phyloP scores from a whole-genome alignment of 208 protist genomes.

The Crithidia mellificae region DNA sequence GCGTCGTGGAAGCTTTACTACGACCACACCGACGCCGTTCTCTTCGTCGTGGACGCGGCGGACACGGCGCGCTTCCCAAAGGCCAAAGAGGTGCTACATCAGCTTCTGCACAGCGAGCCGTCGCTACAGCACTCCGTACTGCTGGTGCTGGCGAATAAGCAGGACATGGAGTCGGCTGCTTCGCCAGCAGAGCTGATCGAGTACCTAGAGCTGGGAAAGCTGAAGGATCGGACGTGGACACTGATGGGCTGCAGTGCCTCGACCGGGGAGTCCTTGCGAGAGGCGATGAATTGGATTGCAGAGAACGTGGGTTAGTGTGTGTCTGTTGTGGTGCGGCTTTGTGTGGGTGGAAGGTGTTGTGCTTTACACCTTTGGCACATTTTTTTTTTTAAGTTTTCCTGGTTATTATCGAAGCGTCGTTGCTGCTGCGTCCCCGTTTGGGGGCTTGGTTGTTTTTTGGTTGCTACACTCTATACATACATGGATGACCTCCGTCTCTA shows the following conservation, averaged over 20 bases:
- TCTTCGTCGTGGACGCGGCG: slow-evolving; percentile 94
- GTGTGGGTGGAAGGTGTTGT: background rate
- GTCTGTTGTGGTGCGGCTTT: slow-evolving; percentile 1
- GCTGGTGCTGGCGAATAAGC: slow-evolving; percentile 97
- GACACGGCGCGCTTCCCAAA: slow-evolving; percentile 75
- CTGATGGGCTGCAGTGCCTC: slow-evolving; percentile 94
- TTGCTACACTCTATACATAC: too few relatives aligned
- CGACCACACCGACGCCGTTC: slow-evolving; percentile 93
- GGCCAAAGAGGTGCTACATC: slow-evolving; percentile 83
- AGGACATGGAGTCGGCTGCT: slow-evolving; percentile 91
- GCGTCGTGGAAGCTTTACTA: slow-evolving; percentile 97
- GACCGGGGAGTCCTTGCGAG: slow-evolving; percentile 88
- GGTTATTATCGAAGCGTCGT: too few relatives aligned
- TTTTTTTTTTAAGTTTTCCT: too few relatives aligned
- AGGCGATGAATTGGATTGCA: slow-evolving; percentile 93
- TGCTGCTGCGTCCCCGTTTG: too few relatives aligned
- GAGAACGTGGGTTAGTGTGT: slow-evolving; percentile 47
- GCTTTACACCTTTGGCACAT: too few relatives aligned
- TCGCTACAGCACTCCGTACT: slow-evolving; percentile 82
- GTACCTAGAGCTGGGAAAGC: slow-evolving; percentile 81
- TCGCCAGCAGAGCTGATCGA: slow-evolving; percentile 83
- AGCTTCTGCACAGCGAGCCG: slow-evolving; percentile 82
- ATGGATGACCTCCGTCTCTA: too few relatives aligned
- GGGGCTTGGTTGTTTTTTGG: too few relatives aligned
- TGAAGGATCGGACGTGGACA: slow-evolving; percentile 93